A percentile compares a stretch with the other conserved stretches of the same genome.
phyloP scores from a whole-genome alignment of 805 yeast genomes.

The Metschnikowia arizonensis region DNA sequence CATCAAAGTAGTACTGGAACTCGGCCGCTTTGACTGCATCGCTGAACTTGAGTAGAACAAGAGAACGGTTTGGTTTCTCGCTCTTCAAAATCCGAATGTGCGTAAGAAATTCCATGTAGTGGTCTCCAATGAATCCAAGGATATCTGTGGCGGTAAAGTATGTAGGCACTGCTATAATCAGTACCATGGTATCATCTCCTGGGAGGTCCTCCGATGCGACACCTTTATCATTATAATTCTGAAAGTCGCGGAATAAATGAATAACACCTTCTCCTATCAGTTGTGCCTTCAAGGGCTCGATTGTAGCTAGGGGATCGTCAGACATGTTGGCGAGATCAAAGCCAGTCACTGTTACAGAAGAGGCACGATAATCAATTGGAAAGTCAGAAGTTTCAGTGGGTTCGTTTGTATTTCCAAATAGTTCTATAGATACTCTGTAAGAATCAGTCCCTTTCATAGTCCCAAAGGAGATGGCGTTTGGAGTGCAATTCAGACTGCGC shows the following conservation, averaged over 20 bases:
- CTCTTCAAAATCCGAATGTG: constrained; percentile 73
- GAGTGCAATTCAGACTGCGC: neutral
- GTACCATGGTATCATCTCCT: constrained; percentile 64
- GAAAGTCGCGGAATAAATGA: constrained; percentile 55
- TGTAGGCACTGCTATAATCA: constrained; percentile 81
- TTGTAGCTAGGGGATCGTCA: constrained; percentile 7
- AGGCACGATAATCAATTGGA: constrained; percentile 30
- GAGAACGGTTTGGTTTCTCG: constrained; percentile 60
- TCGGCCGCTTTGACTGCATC: constrained; percentile 50
- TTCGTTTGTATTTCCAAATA: constrained; percentile 7
- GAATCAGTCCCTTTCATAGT: constrained; percentile 41
- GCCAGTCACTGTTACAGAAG: constrained; percentile 24
- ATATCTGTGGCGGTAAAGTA: constrained; percentile 84
- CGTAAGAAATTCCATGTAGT: constrained; percentile 49
- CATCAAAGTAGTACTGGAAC: constrained; percentile 66
- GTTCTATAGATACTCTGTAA: constrained; percentile 34
- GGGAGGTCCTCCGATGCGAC: constrained; percentile 10
- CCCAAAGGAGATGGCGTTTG: neutral
- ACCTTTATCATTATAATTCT: constrained; percentile 7
- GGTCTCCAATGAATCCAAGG: constrained; percentile 73
- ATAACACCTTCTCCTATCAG: constrained; percentile 73
- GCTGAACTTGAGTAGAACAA: constrained; percentile 74
- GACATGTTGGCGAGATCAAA: constrained; percentile 12
- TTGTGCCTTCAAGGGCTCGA: constrained; percentile 56
- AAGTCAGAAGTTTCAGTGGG: neutral